Conservation (phyloP, 352 stramenopile species). For the Aphanomyces stellatus region DNA sequence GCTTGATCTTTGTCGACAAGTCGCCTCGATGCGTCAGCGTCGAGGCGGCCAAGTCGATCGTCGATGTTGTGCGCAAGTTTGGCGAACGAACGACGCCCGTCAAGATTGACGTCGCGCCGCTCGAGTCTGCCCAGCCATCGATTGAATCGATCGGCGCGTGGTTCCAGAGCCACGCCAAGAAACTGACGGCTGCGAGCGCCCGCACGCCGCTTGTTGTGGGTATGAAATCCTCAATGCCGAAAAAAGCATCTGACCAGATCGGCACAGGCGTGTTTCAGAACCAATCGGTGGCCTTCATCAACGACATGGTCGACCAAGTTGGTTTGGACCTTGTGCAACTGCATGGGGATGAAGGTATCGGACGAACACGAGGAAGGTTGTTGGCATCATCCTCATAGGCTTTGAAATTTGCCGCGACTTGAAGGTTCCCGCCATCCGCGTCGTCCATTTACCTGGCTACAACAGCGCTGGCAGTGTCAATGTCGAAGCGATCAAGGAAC, state of each 20-base stretch:
- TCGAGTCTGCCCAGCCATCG: conserved; percentile 24
- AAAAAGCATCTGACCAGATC: too few relatives aligned
- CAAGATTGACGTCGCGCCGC: neutral
- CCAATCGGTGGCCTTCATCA: conserved; percentile 89
- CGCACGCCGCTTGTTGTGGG: conserved; percentile 86
- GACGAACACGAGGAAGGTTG: neutral
- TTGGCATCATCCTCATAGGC: conserved; percentile 21
- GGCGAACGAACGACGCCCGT: conserved; percentile 83
- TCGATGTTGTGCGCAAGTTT: conserved; percentile 88
- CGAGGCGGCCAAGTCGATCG: conserved; percentile 86
- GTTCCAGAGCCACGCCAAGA: conserved; percentile 69
- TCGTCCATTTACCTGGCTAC: conserved; percentile 89
- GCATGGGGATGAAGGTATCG: conserved; percentile 89
- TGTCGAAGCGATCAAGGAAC: conserved; percentile 57
- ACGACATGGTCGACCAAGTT: conserved; percentile 73
- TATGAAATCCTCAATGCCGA: too few relatives aligned
- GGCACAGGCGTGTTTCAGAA: conserved; percentile 95
- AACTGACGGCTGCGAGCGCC: conserved; percentile 52
- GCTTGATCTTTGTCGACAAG: conserved; percentile 93
- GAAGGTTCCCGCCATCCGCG: conserved; percentile 86
- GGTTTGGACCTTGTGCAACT: conserved; percentile 97
- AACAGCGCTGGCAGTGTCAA: conserved; percentile 63
- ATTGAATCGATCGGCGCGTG: conserved; percentile 42
- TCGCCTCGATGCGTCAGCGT: conserved; percentile 82
- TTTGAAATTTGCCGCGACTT: conserved; percentile 80